Percentiles rank a stretch among this genome's conserved stretches.
Evolutionary conservation across 2,329 filamentous ascomycete species (phyloP).

Genomic region (Hymenoscyphus scutula): DNA sequence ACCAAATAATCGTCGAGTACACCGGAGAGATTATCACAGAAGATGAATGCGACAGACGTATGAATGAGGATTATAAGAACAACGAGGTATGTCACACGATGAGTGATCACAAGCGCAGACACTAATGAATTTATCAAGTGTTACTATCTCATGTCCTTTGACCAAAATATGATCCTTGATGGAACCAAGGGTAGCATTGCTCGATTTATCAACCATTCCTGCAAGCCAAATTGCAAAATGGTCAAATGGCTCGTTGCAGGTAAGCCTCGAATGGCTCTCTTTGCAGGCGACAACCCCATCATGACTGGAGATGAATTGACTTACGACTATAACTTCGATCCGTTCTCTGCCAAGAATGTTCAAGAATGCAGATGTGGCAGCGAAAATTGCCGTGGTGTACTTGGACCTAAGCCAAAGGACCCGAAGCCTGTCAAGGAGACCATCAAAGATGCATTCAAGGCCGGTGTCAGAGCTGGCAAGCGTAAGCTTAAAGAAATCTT

Average conservation of each 20-base stretch:
- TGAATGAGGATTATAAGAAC: constrained; percentile 91
- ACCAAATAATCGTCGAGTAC: constrained; percentile 98
- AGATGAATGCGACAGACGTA: constrained; percentile 86
- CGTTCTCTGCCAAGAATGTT: constrained; percentile 66
- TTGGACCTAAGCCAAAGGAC: constrained; percentile 60
- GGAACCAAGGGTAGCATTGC: constrained; percentile 94
- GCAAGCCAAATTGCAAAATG: constrained; percentile 95
- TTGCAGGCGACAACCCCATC: constrained; percentile 85
- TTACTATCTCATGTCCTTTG: constrained; percentile 98
- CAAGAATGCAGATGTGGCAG: constrained; percentile 64
- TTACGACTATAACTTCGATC: constrained; percentile 81
- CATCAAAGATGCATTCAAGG: constrained; percentile 37
- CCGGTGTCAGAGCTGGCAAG: constrained; percentile 48
- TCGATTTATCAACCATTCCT: constrained; percentile 97
- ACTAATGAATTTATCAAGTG: constrained; percentile 54
- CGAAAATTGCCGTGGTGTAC: constrained; percentile 61
- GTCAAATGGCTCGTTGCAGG: constrained; percentile 95
- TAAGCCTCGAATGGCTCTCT: constrained; percentile 93
- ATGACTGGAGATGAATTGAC: constrained; percentile 95
- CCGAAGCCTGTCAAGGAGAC: constrained; percentile 48
- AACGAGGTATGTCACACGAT: constrained; percentile 66
- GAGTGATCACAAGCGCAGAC: constrained; percentile 16
- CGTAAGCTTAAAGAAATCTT: constrained; percentile 55
- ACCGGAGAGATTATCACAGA: constrained; percentile 97
- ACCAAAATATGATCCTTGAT: constrained; percentile 98